These are phyloP conservation scores for Ceratocystis cacaofunesta DNA, from an alignment of 2,329 filamentous ascomycete genomes.

Conservation along the genomic window DNA sequence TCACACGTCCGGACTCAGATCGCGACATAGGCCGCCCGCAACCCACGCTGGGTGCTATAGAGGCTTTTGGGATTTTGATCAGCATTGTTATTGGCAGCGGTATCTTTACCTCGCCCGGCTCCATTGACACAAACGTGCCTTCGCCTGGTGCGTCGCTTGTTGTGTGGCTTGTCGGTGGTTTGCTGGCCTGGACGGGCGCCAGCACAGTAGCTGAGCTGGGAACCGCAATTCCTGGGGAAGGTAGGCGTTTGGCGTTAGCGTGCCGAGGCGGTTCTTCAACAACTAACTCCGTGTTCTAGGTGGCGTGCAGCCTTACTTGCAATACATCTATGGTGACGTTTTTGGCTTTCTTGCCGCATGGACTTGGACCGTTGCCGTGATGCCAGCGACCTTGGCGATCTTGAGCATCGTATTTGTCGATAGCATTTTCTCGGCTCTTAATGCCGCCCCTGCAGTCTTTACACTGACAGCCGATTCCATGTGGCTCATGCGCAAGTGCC, in stretches of 20 bases:
- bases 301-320: constrained; percentile 47
- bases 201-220: constrained; percentile 48
- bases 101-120: constrained; percentile 48
- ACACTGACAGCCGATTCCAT: constrained; percentile 21
- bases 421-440: constrained; percentile 39
- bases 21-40: not conserved
- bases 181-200: constrained; percentile 50
- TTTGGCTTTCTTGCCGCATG: constrained; percentile 49
- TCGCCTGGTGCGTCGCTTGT: constrained; percentile 43
- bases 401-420: constrained; percentile 49
- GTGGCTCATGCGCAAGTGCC: constrained; percentile 31
- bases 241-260: constrained; percentile 21
- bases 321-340: constrained; percentile 44
- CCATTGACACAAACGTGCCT: constrained; percentile 48
- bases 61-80: constrained; percentile 45
- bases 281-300: constrained; percentile 24
- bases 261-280: not conserved
- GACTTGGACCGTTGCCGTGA: constrained; percentile 50
- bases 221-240: constrained; percentile 47
- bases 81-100: constrained; percentile 50
- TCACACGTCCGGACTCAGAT: not conserved
- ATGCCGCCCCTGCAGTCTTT: constrained; percentile 29
- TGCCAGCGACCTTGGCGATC: constrained; percentile 50
- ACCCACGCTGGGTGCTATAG: constrained; percentile 32
- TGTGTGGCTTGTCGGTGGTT: constrained; percentile 46